Evolutionary conservation across 306 rosid genomes (phyloP), one percentile per base, ranked within the genome.

Genomic region (Purshia tridentata): DNA sequence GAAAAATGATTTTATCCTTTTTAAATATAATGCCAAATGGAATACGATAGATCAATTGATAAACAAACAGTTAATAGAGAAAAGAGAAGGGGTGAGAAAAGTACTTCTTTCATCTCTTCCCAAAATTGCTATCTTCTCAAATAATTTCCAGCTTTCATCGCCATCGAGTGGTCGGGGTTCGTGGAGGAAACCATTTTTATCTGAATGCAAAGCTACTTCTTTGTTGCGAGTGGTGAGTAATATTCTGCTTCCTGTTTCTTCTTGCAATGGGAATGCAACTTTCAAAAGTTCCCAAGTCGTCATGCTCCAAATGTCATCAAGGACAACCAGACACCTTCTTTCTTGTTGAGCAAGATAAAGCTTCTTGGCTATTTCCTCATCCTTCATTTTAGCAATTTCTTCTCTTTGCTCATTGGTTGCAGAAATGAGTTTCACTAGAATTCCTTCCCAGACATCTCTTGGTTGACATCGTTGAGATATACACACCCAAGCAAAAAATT

Each of bases 361-460:
- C 76, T 62, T 76, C 65, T 72, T 67, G 9, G 87, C 87, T 10
- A 87, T 10, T 69, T 87, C 89, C 0, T 76, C 84, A 7, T 85
- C 80, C 45, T 9, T 79, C 90, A 84, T 62, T 50, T 59, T 64
- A 47, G 40, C 2, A 72, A 84, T 74, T 64, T 77, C 77, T 71
- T 78, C 29, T 84, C 81, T 16, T 70, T 81, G 7, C 86, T 49
- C 77, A 49, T 60, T 0, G 80, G 87, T 9, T 51, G 82, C 74
- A 3, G 75, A 72, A 58, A 29, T 29, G 35, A 85, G 18, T 65
- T 72, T 79, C 15, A 83, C 54, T 20, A 85, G 22, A 50, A 83
- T 81, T 0, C 74, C 86, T 74, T 82, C 84, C 89, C 87, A 87
- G 50, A 87, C 83, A 67, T 88, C 88, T 69, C 85, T 78, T 78